phyloP scores from a whole-genome alignment of 116 monocot genomes.

The Trichopus zeylanicus region DNA sequence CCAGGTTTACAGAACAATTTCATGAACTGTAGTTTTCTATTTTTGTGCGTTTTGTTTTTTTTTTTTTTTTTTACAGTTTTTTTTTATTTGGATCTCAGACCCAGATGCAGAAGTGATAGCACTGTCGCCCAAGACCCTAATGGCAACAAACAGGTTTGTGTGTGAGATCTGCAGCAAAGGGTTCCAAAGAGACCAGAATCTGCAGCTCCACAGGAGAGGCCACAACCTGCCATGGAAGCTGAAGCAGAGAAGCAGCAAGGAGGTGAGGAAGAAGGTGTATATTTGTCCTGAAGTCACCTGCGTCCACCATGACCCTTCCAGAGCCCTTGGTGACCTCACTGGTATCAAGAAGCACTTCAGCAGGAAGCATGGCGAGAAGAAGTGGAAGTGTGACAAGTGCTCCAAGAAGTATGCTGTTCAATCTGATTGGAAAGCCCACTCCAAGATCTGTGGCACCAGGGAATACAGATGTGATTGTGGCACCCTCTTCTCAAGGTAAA shows the following conservation, averaged over 20 bases:
- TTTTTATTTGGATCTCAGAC: slow-evolving; percentile 16
- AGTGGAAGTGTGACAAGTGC: slow-evolving; percentile 68
- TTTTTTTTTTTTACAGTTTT: too few relatives aligned
- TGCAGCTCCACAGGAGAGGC: slow-evolving; percentile 60
- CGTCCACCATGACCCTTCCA: slow-evolving; percentile 57
- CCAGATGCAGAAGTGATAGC: slow-evolving; percentile 66
- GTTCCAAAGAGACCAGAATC: slow-evolving; percentile 69
- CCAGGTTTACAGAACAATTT: slow-evolving; percentile 55
- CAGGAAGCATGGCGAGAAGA: slow-evolving; percentile 61
- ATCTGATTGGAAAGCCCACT: slow-evolving; percentile 69
- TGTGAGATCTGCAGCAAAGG: slow-evolving; percentile 79
- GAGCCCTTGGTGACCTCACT: slow-evolving; percentile 65
- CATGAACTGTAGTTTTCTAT: too few relatives aligned
- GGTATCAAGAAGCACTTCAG: slow-evolving; percentile 83
- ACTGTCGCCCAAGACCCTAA: slow-evolving; percentile 53
- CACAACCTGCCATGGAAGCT: slow-evolving; percentile 78
- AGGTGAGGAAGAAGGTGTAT: slow-evolving; percentile 60
- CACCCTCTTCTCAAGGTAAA: slow-evolving; percentile 59
- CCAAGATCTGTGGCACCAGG: slow-evolving; percentile 60
- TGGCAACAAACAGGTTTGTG: slow-evolving; percentile 71
- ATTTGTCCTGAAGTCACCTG: slow-evolving; percentile 53
- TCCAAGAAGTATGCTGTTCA: slow-evolving; percentile 66
- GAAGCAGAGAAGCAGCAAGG: slow-evolving; percentile 56
- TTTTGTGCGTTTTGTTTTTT: too few relatives aligned
- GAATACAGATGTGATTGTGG: slow-evolving; percentile 72